These are phyloP conservation scores for Globisporangium solare DNA, from an alignment of 352 stramenopile genomes.

Conservation along the genomic window DNA sequence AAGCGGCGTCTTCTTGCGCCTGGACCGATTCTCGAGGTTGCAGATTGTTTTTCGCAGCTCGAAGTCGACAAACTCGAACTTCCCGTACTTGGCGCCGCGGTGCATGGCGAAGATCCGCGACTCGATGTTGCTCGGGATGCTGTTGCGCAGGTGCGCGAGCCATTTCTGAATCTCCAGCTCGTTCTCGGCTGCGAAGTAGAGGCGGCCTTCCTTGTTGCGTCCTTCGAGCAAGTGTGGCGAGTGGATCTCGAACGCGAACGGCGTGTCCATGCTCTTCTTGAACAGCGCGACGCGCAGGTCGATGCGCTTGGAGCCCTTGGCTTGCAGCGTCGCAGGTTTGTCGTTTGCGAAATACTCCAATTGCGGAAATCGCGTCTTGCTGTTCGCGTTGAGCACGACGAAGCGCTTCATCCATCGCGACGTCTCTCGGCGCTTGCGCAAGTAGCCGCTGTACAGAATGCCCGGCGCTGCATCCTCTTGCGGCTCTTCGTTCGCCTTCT, in stretches of 20 bases:
- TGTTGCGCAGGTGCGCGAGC: constrained; percentile 80
- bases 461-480: constrained; percentile 11
- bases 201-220: constrained; percentile 81
- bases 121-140: constrained; percentile 65
- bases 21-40: constrained; percentile 23
- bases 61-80: constrained; percentile 70
- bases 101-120: constrained; percentile 81
- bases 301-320: constrained; percentile 44
- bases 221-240: constrained; percentile 79
- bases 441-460: constrained; percentile 45
- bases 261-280: constrained; percentile 76
- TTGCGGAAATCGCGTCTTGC: constrained; percentile 29
- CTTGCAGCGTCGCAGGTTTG: constrained; percentile 33
- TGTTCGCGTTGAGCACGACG: constrained; percentile 46
- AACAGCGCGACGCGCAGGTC: constrained; percentile 62
- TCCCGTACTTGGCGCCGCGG: constrained; percentile 42
- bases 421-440: constrained; percentile 75
- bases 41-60: constrained; percentile 37
- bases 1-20: constrained; percentile 45
- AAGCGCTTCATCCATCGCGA: constrained; percentile 81
- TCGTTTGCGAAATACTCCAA: constrained; percentile 70
- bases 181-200: constrained; percentile 83
- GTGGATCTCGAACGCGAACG: constrained; percentile 87
- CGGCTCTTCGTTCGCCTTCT: constrained; percentile 11
- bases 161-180: constrained; percentile 89